Evolutionary conservation across 345 rosid species (phyloP).

Genomic region (Linum tenue): DNA sequence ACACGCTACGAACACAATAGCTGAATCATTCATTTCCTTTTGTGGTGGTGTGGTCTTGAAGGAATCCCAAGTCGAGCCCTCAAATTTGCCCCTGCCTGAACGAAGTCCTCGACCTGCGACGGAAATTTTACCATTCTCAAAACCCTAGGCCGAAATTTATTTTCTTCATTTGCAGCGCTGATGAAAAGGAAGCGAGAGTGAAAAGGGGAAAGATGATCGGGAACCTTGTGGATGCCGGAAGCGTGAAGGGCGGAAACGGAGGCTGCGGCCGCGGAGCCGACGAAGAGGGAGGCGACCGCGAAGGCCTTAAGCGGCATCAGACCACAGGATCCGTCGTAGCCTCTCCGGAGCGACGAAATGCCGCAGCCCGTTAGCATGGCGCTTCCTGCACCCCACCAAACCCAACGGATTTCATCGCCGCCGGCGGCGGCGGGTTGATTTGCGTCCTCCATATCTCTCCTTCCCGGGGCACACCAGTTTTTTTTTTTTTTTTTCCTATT

Average conservation of each 20-base stretch:
- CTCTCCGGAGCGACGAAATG: conserved; percentile 33
- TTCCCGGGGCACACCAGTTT: neutral
- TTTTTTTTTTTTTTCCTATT: no score
- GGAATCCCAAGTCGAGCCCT: conserved; percentile 34
- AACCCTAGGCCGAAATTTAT: no score
- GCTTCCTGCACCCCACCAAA: conserved; percentile 40
- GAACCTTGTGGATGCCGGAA: conserved; percentile 45
- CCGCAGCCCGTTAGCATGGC: conserved; percentile 39
- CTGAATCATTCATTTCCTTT: no score
- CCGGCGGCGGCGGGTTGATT: conserved; percentile 9
- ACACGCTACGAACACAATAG: no score
- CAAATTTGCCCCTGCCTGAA: conserved; percentile 34
- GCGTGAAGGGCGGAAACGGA: conserved; percentile 40
- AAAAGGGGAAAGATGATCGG: neutral
- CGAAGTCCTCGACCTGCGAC: conserved; percentile 45
- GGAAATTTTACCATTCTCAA: neutral
- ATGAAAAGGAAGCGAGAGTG: neutral
- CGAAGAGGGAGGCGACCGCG: conserved; percentile 51
- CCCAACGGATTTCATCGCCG: conserved; percentile 12
- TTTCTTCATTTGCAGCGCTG: neutral
- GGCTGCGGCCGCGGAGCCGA: conserved; percentile 43
- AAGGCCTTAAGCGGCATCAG: conserved; percentile 56
- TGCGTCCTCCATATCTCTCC: conserved; percentile 10
- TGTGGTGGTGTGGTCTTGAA: conserved; percentile 13
- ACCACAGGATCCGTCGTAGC: conserved; percentile 44